Conservation (phyloP, 257 asterid species). For the Thymus quinquecostatus region DNA sequence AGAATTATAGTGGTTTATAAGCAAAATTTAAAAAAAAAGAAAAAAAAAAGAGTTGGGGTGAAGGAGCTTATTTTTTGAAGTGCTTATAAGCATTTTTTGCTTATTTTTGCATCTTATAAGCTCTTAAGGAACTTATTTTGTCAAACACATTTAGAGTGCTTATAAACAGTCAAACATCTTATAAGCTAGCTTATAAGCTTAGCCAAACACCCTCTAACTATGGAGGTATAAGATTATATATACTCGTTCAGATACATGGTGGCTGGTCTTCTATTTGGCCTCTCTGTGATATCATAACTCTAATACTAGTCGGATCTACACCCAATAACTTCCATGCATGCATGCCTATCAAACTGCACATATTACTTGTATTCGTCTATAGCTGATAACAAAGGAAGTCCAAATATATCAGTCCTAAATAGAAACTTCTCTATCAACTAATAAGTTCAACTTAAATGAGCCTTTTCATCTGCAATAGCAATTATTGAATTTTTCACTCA, state of each 20-base stretch:
- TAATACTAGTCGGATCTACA: neutral
- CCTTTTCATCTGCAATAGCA: neutral
- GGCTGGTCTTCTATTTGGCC: neutral
- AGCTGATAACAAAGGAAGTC: neutral
- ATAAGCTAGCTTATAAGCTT: too few species aligned
- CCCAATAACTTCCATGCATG: neutral
- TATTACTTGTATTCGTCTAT: slow-evolving; percentile 2
- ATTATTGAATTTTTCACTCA: slow-evolving; percentile 8
- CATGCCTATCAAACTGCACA: neutral
- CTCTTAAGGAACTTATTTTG: too few species aligned
- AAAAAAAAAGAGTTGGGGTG: too few species aligned
- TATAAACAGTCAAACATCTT: too few species aligned
- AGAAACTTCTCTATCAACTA: slow-evolving; percentile 18
- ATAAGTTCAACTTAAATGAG: neutral
- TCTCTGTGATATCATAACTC: neutral
- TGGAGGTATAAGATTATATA: neutral
- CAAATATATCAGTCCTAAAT: slow-evolving; percentile 5
- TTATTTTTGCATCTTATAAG: too few species aligned
- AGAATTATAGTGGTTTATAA: too few species aligned
- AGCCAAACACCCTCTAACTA: neutral
- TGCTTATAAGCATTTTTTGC: too few species aligned
- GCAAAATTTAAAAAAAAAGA: too few species aligned
- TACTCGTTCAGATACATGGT: neutral
- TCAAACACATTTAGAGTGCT: too few species aligned
- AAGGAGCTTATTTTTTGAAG: too few species aligned